A percentile compares a stretch with the other conserved stretches of the same genome.
These are phyloP conservation scores for Diddensiella transvaalensis DNA, from an alignment of 805 yeast genomes.

Conservation along the genomic window DNA sequence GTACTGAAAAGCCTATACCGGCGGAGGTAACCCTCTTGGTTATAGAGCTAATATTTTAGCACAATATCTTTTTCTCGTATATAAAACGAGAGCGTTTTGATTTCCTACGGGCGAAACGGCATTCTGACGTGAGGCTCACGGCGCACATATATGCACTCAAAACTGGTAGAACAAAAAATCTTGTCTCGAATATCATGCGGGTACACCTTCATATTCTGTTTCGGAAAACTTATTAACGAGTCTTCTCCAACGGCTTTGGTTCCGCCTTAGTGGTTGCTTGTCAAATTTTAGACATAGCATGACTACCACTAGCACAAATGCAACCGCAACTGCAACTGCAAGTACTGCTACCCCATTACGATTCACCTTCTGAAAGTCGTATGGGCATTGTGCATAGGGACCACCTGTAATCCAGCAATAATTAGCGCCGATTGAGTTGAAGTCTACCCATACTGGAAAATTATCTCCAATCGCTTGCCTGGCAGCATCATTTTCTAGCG, in stretches of 20 bases:
- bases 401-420: constrained; percentile 90
- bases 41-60: too few relatives aligned
- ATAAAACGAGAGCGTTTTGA: too few relatives aligned
- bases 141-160: too few relatives aligned
- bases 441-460: constrained; percentile 67
- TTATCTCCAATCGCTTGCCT: constrained; percentile 14
- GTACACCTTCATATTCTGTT: constrained; percentile 81
- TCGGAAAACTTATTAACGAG: constrained; percentile 52
- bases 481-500: constrained; percentile 42
- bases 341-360: constrained; percentile 60
- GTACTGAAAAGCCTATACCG: too few relatives aligned
- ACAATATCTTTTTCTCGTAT: too few relatives aligned
- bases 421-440: constrained; percentile 69
- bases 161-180: constrained; percentile 25
- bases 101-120: not conserved
- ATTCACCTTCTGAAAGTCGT: constrained; percentile 50
- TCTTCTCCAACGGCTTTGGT: constrained; percentile 62
- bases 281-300: constrained; percentile 55
- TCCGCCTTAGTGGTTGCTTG: constrained; percentile 65
- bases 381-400: constrained; percentile 73
- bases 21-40: too few relatives aligned
- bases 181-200: too few relatives aligned
- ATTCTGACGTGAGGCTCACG: not conserved
- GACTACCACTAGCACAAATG: constrained; percentile 48
- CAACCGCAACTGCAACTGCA: constrained; percentile 62